Evolutionary conservation across 2,329 filamentous ascomycete genomes (phyloP), one percentile per base, ranked within the genome.

Genomic region (Cladobotryum mycophilum): DNA sequence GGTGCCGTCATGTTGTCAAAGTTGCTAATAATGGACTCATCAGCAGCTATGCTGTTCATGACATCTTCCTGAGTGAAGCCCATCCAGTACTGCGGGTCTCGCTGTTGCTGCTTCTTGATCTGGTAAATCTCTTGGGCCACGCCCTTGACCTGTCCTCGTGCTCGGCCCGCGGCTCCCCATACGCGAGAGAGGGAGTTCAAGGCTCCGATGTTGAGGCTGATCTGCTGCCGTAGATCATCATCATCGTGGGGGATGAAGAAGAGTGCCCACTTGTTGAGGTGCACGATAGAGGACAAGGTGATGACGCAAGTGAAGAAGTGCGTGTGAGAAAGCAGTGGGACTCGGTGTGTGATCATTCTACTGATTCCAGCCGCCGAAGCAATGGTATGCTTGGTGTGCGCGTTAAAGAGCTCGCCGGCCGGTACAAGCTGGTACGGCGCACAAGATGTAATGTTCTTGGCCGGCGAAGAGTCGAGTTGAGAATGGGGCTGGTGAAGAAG

Each of bases 291-390:
- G 15, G 85, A 86, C 48, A 92, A 73, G 1, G 88, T 88, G 45
- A 93, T 74, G 37, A 87, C 84, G 63, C 88, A 93, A 34, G 85
- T 88, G 70, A 93, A 90, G 68, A 92, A 91, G 52, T 89, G 88
- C 0, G 83, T 90, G 68, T 95, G 89, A 33, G 81, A 81, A 4
- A 85, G 76, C 2, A 92, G 72, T 0, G 84, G 79, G 4, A 85
- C 81, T 0, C 88, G 86, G 42, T 95, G 80, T 1, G 86, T 85
- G 45, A 89, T 81, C 58, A 91, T 76, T 57, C 81, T 80, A 53
- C 85, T 86, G 55, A 96, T 85, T 48, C 87, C 84, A 58, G 85
- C 85, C 0, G 91, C 89, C 0, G 88, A 86, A 30, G 84, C 80
- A 53, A 95, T 81, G 6, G 88, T 89, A 68, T 95, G 91, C 49